phyloP scores from a whole-genome alignment of 192 early-diverging fungal species.

The Funneliformis geosporum region DNA sequence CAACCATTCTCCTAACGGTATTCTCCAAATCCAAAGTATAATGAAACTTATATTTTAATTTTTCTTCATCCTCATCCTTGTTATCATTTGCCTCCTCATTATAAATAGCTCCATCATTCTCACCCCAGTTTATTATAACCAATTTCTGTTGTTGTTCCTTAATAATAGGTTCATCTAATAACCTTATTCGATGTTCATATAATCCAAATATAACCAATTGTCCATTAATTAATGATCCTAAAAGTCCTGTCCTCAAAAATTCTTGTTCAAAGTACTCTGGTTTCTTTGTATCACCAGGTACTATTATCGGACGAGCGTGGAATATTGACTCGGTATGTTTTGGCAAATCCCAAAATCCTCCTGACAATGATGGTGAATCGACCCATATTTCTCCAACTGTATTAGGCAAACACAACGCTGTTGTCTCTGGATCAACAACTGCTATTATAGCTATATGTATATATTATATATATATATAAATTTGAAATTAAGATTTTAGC shows the following conservation, averaged over 20 bases:
- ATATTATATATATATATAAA: neutral
- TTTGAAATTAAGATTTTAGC: neutral
- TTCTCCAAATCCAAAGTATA: constrained; percentile 44
- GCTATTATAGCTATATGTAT: constrained; percentile 59
- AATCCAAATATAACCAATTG: constrained; percentile 76
- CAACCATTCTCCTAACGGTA: constrained; percentile 34
- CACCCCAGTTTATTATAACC: constrained; percentile 27
- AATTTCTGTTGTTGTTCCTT: neutral
- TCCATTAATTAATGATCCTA: constrained; percentile 70
- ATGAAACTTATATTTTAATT: constrained; percentile 39
- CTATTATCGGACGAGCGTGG: constrained; percentile 61
- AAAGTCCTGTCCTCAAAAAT: constrained; percentile 76
- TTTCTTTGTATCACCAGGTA: constrained; percentile 48
- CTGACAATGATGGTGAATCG: constrained; percentile 68
- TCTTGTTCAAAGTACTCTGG: constrained; percentile 61
- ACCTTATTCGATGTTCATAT: constrained; percentile 75
- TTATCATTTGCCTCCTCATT: constrained; percentile 41
- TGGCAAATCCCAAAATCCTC: constrained; percentile 77
- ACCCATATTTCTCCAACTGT: constrained; percentile 88
- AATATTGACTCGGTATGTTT: constrained; percentile 76
- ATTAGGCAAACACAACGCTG: constrained; percentile 69
- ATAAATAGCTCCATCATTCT: constrained; percentile 39
- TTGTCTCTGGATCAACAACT: constrained; percentile 82
- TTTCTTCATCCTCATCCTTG: constrained; percentile 37
- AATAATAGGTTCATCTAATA: constrained; percentile 33